Conservation (phyloP, 805 yeast genomes). For the Lipomyces spencermartinsiae region DNA sequence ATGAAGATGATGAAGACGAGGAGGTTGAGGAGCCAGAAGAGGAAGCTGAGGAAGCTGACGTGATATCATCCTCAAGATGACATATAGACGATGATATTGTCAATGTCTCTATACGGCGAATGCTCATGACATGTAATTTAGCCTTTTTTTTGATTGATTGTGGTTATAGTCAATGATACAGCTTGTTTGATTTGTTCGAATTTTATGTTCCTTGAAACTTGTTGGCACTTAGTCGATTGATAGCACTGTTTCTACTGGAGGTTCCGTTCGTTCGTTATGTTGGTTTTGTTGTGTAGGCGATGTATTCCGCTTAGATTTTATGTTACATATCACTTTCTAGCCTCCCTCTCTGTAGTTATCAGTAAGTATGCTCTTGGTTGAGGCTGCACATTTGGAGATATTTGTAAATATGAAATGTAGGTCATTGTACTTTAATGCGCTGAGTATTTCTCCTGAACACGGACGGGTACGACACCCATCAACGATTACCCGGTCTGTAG, state of each 20-base stretch:
- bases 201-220: background rate
- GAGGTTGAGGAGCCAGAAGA: conserved; percentile 41
- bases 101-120: conserved; percentile 14
- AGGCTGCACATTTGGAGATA: background rate
- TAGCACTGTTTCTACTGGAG: background rate
- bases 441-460: background rate
- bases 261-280: background rate
- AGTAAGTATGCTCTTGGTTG: background rate
- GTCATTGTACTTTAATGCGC: background rate
- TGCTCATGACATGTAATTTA: conserved; percentile 22
- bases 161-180: background rate
- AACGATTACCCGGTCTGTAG: too few relatives aligned
- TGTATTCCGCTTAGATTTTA: background rate
- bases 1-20: conserved; percentile 65
- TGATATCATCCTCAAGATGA: conserved; percentile 10
- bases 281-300: background rate
- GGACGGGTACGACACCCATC: too few relatives aligned
- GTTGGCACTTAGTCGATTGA: background rate
- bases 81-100: conserved; percentile 17
- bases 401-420: background rate
- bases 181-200: background rate
- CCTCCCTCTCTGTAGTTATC: background rate
- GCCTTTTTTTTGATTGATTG: background rate
- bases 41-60: conserved; percentile 12
- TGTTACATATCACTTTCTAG: background rate